Evolutionary conservation across 2,329 filamentous ascomycete species (phyloP).

Genomic region (Fusarium sulawesiense): DNA sequence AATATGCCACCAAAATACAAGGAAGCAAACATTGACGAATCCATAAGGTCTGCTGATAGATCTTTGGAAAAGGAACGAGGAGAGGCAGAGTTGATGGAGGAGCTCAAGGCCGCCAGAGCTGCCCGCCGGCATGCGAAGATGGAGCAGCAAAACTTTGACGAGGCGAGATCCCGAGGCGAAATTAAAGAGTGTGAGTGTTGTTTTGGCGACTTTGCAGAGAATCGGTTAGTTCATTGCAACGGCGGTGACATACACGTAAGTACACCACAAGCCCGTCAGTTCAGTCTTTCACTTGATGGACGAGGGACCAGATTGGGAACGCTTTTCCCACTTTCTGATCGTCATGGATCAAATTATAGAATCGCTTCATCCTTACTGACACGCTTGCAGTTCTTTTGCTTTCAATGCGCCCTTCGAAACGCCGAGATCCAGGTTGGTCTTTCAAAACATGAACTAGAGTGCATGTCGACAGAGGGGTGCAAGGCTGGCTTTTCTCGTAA

Average conservation of each 20-base stretch:
- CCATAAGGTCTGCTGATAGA: neutral
- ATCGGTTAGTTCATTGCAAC: conserved; percentile 76
- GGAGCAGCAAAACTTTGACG: conserved; percentile 55
- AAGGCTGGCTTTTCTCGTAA: conserved; percentile 66
- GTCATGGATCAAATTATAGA: neutral
- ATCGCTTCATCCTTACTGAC: conserved; percentile 18
- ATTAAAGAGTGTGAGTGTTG: conserved; percentile 79
- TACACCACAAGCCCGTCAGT: neutral
- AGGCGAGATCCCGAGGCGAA: conserved; percentile 61
- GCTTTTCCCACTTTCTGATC: neutral
- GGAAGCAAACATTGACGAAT: conserved; percentile 7
- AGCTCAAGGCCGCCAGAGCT: conserved; percentile 39
- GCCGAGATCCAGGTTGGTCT: conserved; percentile 77
- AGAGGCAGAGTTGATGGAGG: conserved; percentile 22
- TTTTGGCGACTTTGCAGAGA: conserved; percentile 72
- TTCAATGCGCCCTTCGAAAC: conserved; percentile 70
- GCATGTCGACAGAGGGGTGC: conserved; percentile 78
- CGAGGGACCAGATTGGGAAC: neutral
- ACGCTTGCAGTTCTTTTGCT: conserved; percentile 70
- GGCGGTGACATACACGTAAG: conserved; percentile 64
- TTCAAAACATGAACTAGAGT: conserved; percentile 74
- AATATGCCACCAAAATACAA: neutral
- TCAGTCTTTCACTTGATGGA: neutral
- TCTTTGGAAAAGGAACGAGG: neutral
- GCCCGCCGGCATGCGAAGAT: neutral